phyloP scores from a whole-genome alignment of 139 green algal species.

The Chlamydomonas applanata region DNA sequence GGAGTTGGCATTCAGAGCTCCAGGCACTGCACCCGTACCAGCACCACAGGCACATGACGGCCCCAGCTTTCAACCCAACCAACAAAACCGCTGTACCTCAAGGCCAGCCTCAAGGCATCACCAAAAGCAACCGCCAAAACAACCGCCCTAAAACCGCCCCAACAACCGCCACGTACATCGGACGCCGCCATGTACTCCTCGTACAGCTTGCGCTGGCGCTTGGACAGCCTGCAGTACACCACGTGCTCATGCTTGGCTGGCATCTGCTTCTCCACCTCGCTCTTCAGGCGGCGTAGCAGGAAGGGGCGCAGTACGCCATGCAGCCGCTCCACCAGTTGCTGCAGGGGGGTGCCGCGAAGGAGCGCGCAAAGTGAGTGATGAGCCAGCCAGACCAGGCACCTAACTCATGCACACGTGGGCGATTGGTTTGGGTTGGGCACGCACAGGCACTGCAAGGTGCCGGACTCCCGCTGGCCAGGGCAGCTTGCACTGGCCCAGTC shows the following conservation, averaged over 20 bases:
- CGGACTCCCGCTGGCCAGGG: not conserved
- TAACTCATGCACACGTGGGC: not conserved
- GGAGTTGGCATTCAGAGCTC: too few relatives aligned
- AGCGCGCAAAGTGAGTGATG: not conserved
- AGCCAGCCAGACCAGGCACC: not conserved
- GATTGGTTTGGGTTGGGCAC: not conserved
- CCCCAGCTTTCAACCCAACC: too few relatives aligned
- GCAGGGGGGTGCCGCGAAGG: not conserved
- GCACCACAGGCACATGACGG: too few relatives aligned
- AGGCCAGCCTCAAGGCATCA: too few relatives aligned
- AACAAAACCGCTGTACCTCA: too few relatives aligned
- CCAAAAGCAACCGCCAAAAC: too few relatives aligned
- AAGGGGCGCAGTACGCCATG: constrained; percentile 96
- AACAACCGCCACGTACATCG: constrained; percentile 54
- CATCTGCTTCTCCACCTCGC: constrained; percentile 94
- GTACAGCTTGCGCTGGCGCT: constrained; percentile 87
- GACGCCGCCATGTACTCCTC: constrained; percentile 93
- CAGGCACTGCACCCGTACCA: too few relatives aligned
- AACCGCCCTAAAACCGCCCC: too few relatives aligned
- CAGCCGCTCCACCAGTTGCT: constrained; percentile 85
- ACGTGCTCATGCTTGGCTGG: constrained; percentile 96
- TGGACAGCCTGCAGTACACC: constrained; percentile 73
- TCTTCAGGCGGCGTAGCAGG: constrained; percentile 87
- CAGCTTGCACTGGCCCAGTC: too few relatives aligned
- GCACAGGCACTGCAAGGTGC: too few relatives aligned